Conservation (phyloP, 257 asterid species). For the Solanum sitiens region DNA sequence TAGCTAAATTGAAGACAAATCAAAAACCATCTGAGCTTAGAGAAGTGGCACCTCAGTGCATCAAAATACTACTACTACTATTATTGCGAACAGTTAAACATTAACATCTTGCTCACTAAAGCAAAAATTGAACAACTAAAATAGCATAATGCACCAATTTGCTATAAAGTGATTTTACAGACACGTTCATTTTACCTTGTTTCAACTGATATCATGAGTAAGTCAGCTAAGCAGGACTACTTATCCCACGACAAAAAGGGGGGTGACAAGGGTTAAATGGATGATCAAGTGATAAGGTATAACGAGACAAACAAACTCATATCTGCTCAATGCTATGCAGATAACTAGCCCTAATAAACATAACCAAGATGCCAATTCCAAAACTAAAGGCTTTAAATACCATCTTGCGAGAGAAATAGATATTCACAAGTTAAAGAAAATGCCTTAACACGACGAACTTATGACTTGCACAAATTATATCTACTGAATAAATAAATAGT, state of each 20-base stretch:
- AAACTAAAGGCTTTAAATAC: too few relatives aligned
- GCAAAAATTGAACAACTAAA: neutral
- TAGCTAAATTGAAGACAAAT: neutral
- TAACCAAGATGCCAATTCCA: too few relatives aligned
- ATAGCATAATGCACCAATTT: neutral
- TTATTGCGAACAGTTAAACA: neutral
- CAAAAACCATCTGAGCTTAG: neutral
- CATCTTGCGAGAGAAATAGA: too few relatives aligned
- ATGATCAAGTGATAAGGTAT: too few relatives aligned
- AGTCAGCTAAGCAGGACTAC: neutral
- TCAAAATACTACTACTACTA: neutral
- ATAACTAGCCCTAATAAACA: too few relatives aligned
- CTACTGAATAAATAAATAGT: neutral
- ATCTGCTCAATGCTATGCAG: too few relatives aligned
- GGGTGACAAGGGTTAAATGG: too few relatives aligned
- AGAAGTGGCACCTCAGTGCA: neutral
- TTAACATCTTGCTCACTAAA: neutral
- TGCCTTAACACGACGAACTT: too few relatives aligned
- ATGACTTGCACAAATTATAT: neutral
- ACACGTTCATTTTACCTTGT: neutral
- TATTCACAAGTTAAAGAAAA: too few relatives aligned
- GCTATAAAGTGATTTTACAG: neutral
- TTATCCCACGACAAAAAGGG: neutral
- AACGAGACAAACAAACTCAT: too few relatives aligned
- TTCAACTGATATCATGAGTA: neutral